These are phyloP conservation scores for Rosa rugosa DNA, from an alignment of 306 rosid species.

Conservation along the genomic window DNA sequence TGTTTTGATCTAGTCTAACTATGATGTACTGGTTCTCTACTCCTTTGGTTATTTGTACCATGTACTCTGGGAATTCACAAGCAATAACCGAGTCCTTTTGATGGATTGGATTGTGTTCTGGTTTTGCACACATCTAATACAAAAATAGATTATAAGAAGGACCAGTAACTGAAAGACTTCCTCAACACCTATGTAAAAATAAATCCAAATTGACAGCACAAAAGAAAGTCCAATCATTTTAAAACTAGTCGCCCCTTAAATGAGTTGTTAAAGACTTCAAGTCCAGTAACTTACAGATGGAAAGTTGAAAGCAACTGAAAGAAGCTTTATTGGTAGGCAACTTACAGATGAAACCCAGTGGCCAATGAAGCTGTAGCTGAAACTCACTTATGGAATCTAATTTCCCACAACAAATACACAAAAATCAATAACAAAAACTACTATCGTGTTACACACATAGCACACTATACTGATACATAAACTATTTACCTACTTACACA, in stretches of 20 bases:
- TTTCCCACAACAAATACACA: constrained; percentile 10
- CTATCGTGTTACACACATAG: neutral
- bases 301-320: neutral
- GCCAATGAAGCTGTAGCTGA: neutral
- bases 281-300: neutral
- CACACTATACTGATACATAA: neutral
- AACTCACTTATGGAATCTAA: neutral
- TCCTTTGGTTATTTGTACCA: neutral
- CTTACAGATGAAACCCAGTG: neutral
- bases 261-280: neutral
- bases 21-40: neutral
- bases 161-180: neutral
- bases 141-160: neutral
- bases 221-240: neutral
- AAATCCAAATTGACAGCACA: neutral
- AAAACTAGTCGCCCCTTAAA: neutral
- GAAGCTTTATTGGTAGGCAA: neutral
- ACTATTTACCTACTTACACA: constrained; percentile 3
- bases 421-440: neutral
- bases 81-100: neutral
- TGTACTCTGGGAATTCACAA: neutral
- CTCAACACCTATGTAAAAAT: neutral
- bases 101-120: neutral
- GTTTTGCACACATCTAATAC: neutral
- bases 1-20: too few species aligned